Evolutionary conservation across 1,284 basidiomycete species (phyloP).

Genomic region (Flammula alnicola): DNA sequence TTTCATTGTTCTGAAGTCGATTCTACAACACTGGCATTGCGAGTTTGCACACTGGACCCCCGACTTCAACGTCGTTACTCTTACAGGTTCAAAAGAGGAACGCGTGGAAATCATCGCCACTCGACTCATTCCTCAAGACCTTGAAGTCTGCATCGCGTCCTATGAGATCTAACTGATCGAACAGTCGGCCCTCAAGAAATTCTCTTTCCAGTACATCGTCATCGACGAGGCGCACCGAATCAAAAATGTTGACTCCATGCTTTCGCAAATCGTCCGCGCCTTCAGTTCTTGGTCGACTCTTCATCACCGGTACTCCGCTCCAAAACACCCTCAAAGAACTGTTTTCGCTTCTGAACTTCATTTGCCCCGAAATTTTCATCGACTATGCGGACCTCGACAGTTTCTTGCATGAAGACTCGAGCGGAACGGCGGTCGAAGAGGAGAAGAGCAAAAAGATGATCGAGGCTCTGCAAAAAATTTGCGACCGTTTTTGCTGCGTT

Average conservation of each 20-base stretch:
- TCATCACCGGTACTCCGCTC: conserved; percentile 97
- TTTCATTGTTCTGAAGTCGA: conserved; percentile 97
- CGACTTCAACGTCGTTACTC: conserved; percentile 81
- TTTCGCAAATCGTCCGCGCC: conserved; percentile 93
- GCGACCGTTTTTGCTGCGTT: conserved; percentile 90
- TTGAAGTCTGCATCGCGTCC: conserved; percentile 95
- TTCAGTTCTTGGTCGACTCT: conserved; percentile 89
- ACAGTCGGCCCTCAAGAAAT: conserved; percentile 89
- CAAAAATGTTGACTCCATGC: conserved; percentile 98
- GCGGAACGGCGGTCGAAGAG: conserved; percentile 77
- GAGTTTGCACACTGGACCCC: conserved; percentile 95
- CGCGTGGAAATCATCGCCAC: conserved; percentile 81
- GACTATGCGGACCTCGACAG: conserved; percentile 77
- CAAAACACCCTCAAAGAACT: conserved; percentile 99
- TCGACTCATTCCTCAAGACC: conserved; percentile 85
- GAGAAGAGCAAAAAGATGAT: conserved; percentile 92
- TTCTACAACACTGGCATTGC: conserved; percentile 95
- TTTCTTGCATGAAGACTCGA: conserved; percentile 83
- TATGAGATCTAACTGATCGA: conserved; percentile 99
- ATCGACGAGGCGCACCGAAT: conserved; percentile 99
- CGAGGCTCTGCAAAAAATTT: conserved; percentile 98
- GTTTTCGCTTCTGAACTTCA: conserved; percentile 95
- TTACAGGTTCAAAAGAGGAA: conserved; percentile 92
- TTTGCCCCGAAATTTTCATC: conserved; percentile 84
- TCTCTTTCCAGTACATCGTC: conserved; percentile 97